Evolutionary conservation across 2,329 filamentous ascomycete genomes (phyloP).

Genomic region (Leptographium procerum): DNA sequence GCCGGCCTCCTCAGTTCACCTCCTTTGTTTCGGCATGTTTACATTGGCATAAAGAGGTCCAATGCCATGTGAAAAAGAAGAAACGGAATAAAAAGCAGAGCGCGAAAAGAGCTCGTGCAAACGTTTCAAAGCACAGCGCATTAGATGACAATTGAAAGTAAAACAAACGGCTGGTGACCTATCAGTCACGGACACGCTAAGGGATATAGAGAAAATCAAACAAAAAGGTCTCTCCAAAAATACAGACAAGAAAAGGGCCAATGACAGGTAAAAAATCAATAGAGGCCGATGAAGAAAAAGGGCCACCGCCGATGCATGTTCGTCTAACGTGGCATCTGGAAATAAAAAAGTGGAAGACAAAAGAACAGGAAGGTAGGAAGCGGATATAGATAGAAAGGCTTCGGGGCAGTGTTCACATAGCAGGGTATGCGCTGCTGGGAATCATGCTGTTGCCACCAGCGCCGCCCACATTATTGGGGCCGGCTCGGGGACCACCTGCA

Average conservation of each 20-base stretch:
- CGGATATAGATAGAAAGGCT: not conserved
- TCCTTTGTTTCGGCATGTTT: not conserved
- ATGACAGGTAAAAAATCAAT: not conserved
- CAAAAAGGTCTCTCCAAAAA: not conserved
- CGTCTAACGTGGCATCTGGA: not conserved
- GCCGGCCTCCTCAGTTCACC: not conserved
- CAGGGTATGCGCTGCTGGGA: conserved; percentile 42
- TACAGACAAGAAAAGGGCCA: not conserved
- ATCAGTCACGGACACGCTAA: not conserved
- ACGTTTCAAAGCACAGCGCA: not conserved
- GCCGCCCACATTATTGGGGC: conserved; percentile 11
- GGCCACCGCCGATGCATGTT: not conserved
- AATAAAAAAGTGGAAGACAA: not conserved
- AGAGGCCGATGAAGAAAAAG: not conserved
- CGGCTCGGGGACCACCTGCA: conserved; percentile 8
- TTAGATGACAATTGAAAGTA: not conserved
- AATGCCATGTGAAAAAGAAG: not conserved
- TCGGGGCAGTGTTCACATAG: conserved; percentile 7
- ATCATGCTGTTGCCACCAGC: conserved; percentile 29
- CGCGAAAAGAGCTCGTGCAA: not conserved
- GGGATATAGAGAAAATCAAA: not conserved
- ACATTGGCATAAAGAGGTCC: not conserved
- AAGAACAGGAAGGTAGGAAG: not conserved
- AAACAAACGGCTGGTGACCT: not conserved
- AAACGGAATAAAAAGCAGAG: not conserved